phyloP scores from a whole-genome alignment of 164 flowering plant genomes.

The Vitis rupestris region DNA sequence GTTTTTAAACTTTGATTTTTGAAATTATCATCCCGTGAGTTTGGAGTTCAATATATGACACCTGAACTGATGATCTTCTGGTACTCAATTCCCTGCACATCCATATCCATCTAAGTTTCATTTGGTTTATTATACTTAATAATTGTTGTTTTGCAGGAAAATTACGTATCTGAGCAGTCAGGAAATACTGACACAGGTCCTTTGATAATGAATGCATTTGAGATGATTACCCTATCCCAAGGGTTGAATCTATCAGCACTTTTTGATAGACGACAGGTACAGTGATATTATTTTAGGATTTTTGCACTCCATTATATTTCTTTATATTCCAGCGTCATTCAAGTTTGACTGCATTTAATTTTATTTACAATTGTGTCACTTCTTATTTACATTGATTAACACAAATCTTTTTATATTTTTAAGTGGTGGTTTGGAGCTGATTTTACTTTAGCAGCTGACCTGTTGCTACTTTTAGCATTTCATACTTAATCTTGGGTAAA shows the following conservation, averaged over 20 bases:
- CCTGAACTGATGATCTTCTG: background rate
- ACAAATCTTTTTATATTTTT: too few species aligned
- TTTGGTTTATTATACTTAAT: background rate
- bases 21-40: background rate
- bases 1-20: background rate
- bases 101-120: too few species aligned
- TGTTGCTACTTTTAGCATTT: background rate
- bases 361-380: too few species aligned
- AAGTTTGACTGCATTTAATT: too few species aligned
- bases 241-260: slow-evolving; percentile 90
- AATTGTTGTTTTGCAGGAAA: slow-evolving; percentile 50
- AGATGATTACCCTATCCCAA: slow-evolving; percentile 97
- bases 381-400: too few species aligned
- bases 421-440: too few species aligned
- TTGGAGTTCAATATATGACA: background rate
- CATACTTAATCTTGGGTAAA: background rate
- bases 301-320: too few species aligned
- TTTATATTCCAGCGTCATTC: too few species aligned
- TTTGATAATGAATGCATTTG: slow-evolving; percentile 94
- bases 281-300: background rate
- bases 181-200: slow-evolving; percentile 54
- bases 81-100: background rate
- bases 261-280: slow-evolving; percentile 92
- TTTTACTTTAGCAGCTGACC: too few species aligned
- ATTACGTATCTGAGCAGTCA: slow-evolving; percentile 71